phyloP scores from a whole-genome alignment of 2,329 filamentous ascomycete species.

The Pseudogymnoascus sp. region DNA sequence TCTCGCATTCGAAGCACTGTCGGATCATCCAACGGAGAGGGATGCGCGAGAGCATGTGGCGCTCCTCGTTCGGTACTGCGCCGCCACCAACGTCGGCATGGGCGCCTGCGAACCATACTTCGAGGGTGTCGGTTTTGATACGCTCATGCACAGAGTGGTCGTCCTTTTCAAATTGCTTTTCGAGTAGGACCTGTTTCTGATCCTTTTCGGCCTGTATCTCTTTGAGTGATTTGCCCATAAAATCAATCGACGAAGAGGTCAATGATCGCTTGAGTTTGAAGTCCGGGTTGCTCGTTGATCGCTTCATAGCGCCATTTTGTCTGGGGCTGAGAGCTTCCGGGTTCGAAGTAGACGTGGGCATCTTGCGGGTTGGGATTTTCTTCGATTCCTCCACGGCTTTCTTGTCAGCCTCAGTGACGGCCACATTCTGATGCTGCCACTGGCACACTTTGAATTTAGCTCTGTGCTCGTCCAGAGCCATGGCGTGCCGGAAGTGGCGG shows the following conservation, averaged over 20 bases:
- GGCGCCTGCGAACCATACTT: conserved; percentile 38
- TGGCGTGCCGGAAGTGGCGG: conserved; percentile 36
- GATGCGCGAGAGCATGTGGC: conserved; percentile 38
- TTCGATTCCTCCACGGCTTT: conserved; percentile 7
- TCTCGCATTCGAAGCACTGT: conserved; percentile 40
- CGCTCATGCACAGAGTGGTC: conserved; percentile 15
- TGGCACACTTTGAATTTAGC: conserved; percentile 38
- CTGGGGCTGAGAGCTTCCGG: neutral
- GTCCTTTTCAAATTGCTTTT: conserved; percentile 17
- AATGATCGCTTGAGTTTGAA: neutral
- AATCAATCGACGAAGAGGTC: neutral
- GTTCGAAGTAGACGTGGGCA: conserved; percentile 14
- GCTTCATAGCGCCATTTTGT: neutral
- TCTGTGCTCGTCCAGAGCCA: conserved; percentile 37
- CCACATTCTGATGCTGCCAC: conserved; percentile 28
- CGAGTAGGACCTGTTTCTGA: conserved; percentile 14
- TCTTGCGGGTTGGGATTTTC: neutral
- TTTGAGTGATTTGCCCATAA: neutral
- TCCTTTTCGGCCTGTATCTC: conserved; percentile 16
- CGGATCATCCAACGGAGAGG: conserved; percentile 42
- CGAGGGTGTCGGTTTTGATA: conserved; percentile 36
- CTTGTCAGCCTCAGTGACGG: neutral
- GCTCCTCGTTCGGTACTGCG: conserved; percentile 33
- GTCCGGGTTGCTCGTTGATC: conserved; percentile 9
- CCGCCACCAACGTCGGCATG: conserved; percentile 40